A percentile compares a stretch with the other conserved stretches of the same genome.
phyloP scores from a whole-genome alignment of 1,284 basidiomycete genomes.

The Fistulinella staudtii region DNA sequence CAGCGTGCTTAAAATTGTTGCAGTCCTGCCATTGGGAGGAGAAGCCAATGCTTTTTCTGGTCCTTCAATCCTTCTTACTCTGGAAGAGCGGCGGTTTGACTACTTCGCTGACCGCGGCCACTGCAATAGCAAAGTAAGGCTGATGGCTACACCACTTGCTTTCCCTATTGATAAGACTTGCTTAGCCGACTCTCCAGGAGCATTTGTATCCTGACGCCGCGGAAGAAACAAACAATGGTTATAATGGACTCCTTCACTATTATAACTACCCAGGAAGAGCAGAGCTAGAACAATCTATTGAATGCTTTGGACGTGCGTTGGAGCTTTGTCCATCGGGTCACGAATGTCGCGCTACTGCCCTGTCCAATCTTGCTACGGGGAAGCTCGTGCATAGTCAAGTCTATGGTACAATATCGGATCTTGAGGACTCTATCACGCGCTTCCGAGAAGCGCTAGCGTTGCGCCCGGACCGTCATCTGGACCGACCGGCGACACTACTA shows the following conservation, averaged over 20 bases:
- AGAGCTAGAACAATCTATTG: background rate
- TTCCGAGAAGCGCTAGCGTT: background rate
- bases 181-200: background rate
- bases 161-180: background rate
- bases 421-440: background rate
- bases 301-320: background rate
- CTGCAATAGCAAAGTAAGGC: background rate
- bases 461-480: background rate
- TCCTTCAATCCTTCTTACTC: background rate
- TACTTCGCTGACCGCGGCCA: background rate
- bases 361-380: background rate
- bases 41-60: no score
- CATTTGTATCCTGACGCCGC: background rate
- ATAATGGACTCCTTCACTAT: background rate
- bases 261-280: background rate
- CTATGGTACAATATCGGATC: background rate
- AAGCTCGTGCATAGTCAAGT: background rate
- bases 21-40: no score
- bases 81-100: background rate
- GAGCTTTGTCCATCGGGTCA: background rate
- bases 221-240: background rate
- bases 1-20: background rate
- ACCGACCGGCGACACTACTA: background rate
- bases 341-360: background rate
- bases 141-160: background rate